Evolutionary conservation across 2,329 filamentous ascomycete genomes (phyloP).

Genomic region (Trichoderma aggressivum): DNA sequence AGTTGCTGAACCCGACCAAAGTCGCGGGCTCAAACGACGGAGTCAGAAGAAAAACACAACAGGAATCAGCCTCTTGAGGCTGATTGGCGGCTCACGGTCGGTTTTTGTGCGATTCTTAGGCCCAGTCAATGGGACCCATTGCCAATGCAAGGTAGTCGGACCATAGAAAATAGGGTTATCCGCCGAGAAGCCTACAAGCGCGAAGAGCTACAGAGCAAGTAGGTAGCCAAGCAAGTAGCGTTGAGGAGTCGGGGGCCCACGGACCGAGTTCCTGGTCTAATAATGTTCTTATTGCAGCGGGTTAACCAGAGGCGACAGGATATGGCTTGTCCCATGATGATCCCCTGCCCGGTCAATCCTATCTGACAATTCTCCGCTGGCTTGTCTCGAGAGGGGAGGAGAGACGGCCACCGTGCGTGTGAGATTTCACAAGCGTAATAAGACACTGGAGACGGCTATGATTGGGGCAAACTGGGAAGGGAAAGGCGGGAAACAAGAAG

Average conservation of each 20-base stretch:
- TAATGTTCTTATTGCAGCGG: constrained; percentile 30
- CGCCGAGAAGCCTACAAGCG: constrained; percentile 26
- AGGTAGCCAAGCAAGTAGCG: background rate
- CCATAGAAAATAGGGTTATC: constrained; percentile 37
- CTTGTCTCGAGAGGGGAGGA: constrained; percentile 29
- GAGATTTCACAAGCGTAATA: constrained; percentile 27
- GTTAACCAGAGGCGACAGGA: constrained; percentile 27
- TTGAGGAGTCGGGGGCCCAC: constrained; percentile 26
- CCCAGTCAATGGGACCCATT: constrained; percentile 34
- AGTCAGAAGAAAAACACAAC: constrained; percentile 26
- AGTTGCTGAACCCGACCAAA: constrained; percentile 22
- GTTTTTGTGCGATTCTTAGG: constrained; percentile 51
- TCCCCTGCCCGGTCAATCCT: constrained; percentile 29
- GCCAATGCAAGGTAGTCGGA: constrained; percentile 44
- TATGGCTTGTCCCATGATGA: constrained; percentile 31
- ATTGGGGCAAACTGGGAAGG: constrained; percentile 22
- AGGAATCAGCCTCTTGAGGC: constrained; percentile 30
- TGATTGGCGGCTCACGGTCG: constrained; percentile 42
- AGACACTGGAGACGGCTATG: constrained; percentile 27
- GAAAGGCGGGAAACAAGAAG: constrained; percentile 20
- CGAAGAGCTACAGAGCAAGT: constrained; percentile 1
- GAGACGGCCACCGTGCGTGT: constrained; percentile 20
- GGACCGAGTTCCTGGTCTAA: constrained; percentile 34
- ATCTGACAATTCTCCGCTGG: constrained; percentile 37
- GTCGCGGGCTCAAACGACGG: constrained; percentile 25